Percentiles rank a stretch among this genome's conserved stretches.
Conservation (phyloP, 192 early-diverging fungal genomes). For the Funneliformis geosporum region DNA sequence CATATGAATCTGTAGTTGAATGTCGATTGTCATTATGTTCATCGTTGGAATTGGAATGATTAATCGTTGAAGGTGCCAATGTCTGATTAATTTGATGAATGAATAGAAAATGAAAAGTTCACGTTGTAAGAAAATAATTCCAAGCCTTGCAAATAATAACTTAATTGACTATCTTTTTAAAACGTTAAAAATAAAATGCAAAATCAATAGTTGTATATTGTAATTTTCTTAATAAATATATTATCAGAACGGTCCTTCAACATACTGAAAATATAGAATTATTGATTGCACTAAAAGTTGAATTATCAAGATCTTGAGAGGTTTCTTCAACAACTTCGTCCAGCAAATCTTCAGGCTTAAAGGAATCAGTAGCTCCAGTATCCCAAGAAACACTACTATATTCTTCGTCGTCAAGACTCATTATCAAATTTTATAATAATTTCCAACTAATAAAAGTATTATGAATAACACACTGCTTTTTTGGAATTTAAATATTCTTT, state of each 20-base stretch:
- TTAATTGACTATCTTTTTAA: background rate
- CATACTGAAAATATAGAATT: slow-evolving; percentile 15
- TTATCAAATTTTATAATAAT: background rate
- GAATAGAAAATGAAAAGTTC: background rate
- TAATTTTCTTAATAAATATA: background rate
- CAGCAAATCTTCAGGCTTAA: slow-evolving; percentile 7
- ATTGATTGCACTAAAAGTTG: background rate
- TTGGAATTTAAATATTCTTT: background rate
- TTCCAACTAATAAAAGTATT: background rate
- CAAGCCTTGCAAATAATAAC: background rate
- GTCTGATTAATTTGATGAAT: background rate
- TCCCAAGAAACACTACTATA: slow-evolving; percentile 27
- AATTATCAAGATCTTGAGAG: background rate
- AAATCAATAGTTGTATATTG: background rate
- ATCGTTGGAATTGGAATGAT: background rate
- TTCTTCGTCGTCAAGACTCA: slow-evolving; percentile 15
- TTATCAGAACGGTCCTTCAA: background rate
- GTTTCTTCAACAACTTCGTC: background rate
- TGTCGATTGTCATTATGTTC: background rate
- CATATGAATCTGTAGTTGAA: background rate
- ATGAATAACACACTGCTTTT: background rate
- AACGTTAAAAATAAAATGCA: background rate
- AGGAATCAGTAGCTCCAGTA: slow-evolving; percentile 3
- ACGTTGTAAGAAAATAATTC: background rate
- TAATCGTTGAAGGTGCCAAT: background rate